A percentile compares a stretch with the other conserved stretches of the same genome.
These are phyloP conservation scores for Dactylella cylindrospora DNA, from an alignment of 2,329 filamentous ascomycete species.

Conservation along the genomic window DNA sequence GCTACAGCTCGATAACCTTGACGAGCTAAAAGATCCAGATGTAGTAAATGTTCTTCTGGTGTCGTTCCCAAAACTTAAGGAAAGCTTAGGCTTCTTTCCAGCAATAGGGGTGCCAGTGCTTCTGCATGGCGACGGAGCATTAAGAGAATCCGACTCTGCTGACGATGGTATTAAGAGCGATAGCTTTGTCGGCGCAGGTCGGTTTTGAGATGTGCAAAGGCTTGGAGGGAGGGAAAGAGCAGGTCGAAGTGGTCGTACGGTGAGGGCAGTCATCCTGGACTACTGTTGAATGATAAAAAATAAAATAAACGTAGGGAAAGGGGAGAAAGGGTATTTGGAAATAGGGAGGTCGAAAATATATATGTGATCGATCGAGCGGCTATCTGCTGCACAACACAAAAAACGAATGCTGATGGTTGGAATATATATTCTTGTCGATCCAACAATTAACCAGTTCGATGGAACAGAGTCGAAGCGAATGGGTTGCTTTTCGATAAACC, in stretches of 20 bases:
- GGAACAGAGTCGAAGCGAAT: conserved; percentile 32
- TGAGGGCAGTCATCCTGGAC: conserved; percentile 43
- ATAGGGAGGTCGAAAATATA: conserved; percentile 2
- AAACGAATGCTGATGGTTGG: too few species aligned
- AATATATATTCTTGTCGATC: conserved; percentile 39
- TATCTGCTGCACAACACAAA: conserved; percentile 35
- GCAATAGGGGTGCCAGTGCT: conserved; percentile 32
- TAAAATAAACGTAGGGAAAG: not conserved
- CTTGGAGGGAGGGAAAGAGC: conserved; percentile 36
- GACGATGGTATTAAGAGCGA: conserved; percentile 41
- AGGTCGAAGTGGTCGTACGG: conserved; percentile 42
- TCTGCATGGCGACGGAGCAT: conserved; percentile 36
- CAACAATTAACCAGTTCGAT: conserved; percentile 25
- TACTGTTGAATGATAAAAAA: conserved; percentile 22
- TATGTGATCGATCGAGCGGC: conserved; percentile 20
- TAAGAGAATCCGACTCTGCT: conserved; percentile 7
- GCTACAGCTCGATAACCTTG: conserved; percentile 35
- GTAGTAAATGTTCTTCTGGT: conserved; percentile 14
- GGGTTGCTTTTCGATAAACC: not conserved
- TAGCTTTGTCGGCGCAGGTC: conserved; percentile 27
- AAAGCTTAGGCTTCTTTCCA: conserved; percentile 35
- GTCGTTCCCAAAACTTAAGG: conserved; percentile 36
- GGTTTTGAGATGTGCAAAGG: conserved; percentile 37
- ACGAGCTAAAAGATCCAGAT: conserved; percentile 5
- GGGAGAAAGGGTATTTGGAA: conserved; percentile 11